Conservation (phyloP, 345 rosid species). For the Psidium guajava region DNA sequence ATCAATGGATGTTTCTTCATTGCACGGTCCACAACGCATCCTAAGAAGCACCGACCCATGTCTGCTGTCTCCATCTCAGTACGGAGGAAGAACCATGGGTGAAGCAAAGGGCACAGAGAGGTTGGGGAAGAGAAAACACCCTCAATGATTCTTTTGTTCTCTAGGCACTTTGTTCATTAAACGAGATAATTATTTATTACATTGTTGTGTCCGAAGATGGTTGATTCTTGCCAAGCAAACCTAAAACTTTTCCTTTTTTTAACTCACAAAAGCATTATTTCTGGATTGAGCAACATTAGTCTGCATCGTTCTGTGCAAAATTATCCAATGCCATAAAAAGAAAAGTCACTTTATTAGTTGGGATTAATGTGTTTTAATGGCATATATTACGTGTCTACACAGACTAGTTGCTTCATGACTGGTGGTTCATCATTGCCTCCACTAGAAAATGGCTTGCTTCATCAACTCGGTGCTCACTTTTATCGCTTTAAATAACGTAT, state of each 20-base stretch:
- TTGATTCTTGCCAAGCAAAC: not conserved
- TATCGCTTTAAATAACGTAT: not conserved
- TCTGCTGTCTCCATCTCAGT: not conserved
- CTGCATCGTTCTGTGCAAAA: not conserved
- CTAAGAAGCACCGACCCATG: not conserved
- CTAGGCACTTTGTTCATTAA: not conserved
- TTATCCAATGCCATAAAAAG: not conserved
- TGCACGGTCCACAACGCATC: not conserved
- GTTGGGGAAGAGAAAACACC: not conserved
- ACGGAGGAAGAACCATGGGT: not conserved
- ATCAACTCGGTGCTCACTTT: not conserved
- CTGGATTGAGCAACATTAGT: not conserved
- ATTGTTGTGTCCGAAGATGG: not conserved
- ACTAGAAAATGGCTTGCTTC: not conserved
- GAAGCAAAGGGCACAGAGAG: not conserved
- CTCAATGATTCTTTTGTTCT: not conserved
- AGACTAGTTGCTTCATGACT: not conserved
- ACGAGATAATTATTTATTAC: not conserved
- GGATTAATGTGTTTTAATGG: not conserved
- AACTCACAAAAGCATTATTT: not conserved
- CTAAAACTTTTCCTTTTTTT: not conserved
- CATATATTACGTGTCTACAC: not conserved
- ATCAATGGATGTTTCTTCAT: not conserved
- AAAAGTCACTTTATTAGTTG: not conserved
- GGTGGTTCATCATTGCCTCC: not conserved